These are phyloP conservation scores for Calonectria montana DNA, from an alignment of 2,329 filamentous ascomycete species.

Conservation along the genomic window DNA sequence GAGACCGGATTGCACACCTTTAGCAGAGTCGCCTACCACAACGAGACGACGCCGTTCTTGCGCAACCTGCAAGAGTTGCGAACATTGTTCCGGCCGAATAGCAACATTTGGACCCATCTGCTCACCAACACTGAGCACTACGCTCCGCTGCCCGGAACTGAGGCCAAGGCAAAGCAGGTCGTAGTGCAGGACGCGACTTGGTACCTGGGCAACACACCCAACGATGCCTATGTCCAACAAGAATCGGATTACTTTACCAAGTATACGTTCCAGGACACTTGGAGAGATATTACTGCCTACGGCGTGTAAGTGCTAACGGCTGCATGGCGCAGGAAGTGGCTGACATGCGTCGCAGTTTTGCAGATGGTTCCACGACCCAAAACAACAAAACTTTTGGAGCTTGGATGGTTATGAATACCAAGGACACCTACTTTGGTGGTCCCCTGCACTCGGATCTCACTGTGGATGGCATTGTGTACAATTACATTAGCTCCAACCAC, in stretches of 20 bases:
- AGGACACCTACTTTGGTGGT: conserved; percentile 71
- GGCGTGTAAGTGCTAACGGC: conserved; percentile 51
- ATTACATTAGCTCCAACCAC: conserved; percentile 72
- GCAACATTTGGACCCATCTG: conserved; percentile 70
- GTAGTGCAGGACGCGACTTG: conserved; percentile 74
- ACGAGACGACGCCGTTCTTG: conserved; percentile 65
- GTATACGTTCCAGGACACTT: conserved; percentile 70
- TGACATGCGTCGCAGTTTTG: conserved; percentile 40
- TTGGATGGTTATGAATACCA: conserved; percentile 74
- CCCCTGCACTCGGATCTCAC: conserved; percentile 71
- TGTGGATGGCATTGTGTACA: conserved; percentile 74
- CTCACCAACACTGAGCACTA: conserved; percentile 66
- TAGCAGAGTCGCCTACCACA: conserved; percentile 69
- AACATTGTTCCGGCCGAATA: conserved; percentile 70
- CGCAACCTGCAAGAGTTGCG: conserved; percentile 71
- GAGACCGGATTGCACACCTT: conserved; percentile 74
- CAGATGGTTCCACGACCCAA: conserved; percentile 53
- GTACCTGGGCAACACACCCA: conserved; percentile 65
- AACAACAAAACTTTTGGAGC: conserved; percentile 67
- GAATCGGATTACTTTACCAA: conserved; percentile 74
- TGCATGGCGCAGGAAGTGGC: neutral
- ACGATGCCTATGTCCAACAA: conserved; percentile 66
- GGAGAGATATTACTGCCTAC: conserved; percentile 68
- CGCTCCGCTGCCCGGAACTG: conserved; percentile 57
- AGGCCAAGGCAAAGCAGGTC: conserved; percentile 52